Evolutionary conservation across 495 filamentous ascomycete species (phyloP).

Genomic region (Chaetomium cochliodes): DNA sequence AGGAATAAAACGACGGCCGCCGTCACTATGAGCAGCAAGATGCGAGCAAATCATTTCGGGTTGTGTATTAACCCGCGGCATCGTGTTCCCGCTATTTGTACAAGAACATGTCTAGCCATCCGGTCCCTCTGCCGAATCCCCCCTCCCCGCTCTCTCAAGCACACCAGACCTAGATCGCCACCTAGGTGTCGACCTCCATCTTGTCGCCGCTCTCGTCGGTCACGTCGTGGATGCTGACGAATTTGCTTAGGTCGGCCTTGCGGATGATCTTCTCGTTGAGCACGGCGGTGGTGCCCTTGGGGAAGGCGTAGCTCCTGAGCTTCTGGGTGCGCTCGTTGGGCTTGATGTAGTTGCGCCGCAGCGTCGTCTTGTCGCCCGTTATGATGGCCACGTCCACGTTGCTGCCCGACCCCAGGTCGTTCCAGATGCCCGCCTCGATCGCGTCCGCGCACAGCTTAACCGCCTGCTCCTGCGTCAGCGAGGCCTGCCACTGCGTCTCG

Average conservation of each 20-base stretch:
- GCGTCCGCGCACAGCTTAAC: slow-evolving; percentile 80
- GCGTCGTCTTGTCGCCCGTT: slow-evolving; percentile 84
- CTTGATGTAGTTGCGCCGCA: slow-evolving; percentile 85
- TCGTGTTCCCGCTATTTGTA: slow-evolving; percentile 24
- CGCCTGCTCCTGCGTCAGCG: slow-evolving; percentile 75
- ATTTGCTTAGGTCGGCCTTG: slow-evolving; percentile 91
- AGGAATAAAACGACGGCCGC: not conserved
- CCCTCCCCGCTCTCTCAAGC: not conserved
- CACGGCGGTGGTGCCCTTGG: slow-evolving; percentile 83
- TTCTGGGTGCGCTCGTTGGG: slow-evolving; percentile 92
- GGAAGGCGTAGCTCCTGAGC: slow-evolving; percentile 88
- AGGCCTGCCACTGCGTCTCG: slow-evolving; percentile 89
- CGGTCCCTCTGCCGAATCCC: too few species aligned
- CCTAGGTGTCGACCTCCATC: slow-evolving; percentile 89
- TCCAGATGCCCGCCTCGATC: slow-evolving; percentile 97
- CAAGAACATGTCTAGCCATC: slow-evolving; percentile 5
- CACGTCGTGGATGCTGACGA: slow-evolving; percentile 87
- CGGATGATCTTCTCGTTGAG: slow-evolving; percentile 91
- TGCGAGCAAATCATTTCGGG: slow-evolving; percentile 10
- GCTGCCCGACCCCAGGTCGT: slow-evolving; percentile 93
- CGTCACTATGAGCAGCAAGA: not conserved
- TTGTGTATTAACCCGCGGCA: slow-evolving; percentile 12
- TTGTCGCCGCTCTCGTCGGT: slow-evolving; percentile 70
- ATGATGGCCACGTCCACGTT: slow-evolving; percentile 98
- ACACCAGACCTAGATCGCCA: not conserved